Conservation (phyloP, 768 basidiomycete species). For the Kwoniella sp. region DNA sequence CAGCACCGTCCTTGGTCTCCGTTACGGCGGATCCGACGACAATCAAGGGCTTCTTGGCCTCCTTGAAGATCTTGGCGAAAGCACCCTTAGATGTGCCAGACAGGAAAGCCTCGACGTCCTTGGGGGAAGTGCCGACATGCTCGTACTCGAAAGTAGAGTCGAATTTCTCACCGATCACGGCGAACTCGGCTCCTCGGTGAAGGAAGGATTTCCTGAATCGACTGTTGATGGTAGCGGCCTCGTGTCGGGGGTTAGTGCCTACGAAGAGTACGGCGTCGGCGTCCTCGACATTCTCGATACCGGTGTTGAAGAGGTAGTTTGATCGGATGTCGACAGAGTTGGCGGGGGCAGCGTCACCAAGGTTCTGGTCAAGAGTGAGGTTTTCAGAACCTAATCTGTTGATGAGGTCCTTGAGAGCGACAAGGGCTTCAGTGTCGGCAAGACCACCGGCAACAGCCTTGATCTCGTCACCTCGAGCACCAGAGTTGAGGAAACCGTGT, state of each 20-base stretch:
- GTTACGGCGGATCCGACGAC: conserved; percentile 84
- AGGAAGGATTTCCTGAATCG: conserved; percentile 95
- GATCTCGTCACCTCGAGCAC: conserved; percentile 87
- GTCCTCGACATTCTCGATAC: conserved; percentile 83
- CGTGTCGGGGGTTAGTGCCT: conserved; percentile 95
- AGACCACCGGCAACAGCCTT: conserved; percentile 90
- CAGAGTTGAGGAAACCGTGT: conserved; percentile 74
- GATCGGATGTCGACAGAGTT: conserved; percentile 88
- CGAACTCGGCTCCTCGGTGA: conserved; percentile 80
- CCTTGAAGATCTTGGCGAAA: conserved; percentile 83
- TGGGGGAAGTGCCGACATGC: conserved; percentile 75
- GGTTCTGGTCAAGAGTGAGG: conserved; percentile 72
- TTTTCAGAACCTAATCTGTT: conserved; percentile 96
- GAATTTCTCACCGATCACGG: conserved; percentile 83
- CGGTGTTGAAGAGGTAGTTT: conserved; percentile 94
- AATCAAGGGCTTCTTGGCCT: conserved; percentile 87
- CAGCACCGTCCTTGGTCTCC: conserved; percentile 82
- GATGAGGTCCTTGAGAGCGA: conserved; percentile 87
- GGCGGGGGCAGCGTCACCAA: conserved; percentile 69
- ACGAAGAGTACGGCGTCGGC: conserved; percentile 91
- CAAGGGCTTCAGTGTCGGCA: conserved; percentile 90
- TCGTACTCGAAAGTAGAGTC: conserved; percentile 93
- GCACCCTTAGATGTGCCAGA: conserved; percentile 64
- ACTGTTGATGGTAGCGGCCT: conserved; percentile 95
- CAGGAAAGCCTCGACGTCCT: conserved; percentile 72